These are phyloP conservation scores for Rhypophila decipiens DNA, from an alignment of 495 filamentous ascomycete species.

Conservation along the genomic window DNA sequence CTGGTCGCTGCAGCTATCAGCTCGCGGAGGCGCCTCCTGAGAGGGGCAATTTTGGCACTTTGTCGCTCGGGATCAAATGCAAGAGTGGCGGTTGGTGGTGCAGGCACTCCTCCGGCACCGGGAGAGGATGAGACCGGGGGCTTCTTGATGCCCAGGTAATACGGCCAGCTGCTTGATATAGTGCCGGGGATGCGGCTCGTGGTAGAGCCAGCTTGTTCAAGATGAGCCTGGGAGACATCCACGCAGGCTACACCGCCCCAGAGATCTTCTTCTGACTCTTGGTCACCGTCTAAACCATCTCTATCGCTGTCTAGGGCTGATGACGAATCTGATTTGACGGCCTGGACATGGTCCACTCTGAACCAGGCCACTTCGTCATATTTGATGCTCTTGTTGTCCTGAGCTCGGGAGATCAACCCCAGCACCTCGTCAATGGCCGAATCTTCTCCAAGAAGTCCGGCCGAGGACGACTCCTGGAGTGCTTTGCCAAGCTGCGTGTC, in stretches of 20 bases:
- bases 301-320: too few relatives aligned
- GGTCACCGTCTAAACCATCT: not conserved
- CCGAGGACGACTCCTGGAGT: slow-evolving; percentile 58
- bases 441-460: slow-evolving; percentile 49
- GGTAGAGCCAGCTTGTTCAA: slow-evolving; percentile 81
- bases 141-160: slow-evolving; percentile 71
- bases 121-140: slow-evolving; percentile 32
- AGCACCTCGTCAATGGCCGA: slow-evolving; percentile 60
- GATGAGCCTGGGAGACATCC: slow-evolving; percentile 74
- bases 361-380: slow-evolving; percentile 81
- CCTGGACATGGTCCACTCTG: slow-evolving; percentile 64
- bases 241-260: slow-evolving; percentile 84
- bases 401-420: slow-evolving; percentile 32
- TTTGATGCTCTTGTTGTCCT: slow-evolving; percentile 25
- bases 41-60: slow-evolving; percentile 56
- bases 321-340: slow-evolving; percentile 48
- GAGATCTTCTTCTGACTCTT: slow-evolving; percentile 49
- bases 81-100: too few relatives aligned
- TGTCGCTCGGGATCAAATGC: slow-evolving; percentile 34
- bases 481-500: slow-evolving; percentile 74
- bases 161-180: slow-evolving; percentile 70
- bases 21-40: slow-evolving; percentile 74
- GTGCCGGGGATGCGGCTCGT: slow-evolving; percentile 70
- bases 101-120: slow-evolving; percentile 32
- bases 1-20: slow-evolving; percentile 84